A percentile compares a stretch with the other conserved stretches of the same genome.
phyloP scores from a whole-genome alignment of 371 early-diverging fungal genomes.

The Ordospora pajunii region DNA sequence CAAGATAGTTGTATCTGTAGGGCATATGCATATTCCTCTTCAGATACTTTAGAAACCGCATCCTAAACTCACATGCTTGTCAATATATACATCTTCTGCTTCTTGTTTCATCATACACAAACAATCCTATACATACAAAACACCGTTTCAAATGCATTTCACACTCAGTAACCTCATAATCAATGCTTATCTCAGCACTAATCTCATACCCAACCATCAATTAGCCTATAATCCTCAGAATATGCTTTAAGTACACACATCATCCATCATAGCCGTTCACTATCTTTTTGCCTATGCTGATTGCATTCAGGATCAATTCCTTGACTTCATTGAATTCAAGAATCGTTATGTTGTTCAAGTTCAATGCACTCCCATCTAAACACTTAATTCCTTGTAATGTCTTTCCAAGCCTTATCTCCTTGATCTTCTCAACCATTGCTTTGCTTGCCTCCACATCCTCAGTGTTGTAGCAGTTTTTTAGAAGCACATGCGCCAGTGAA shows the following conservation, averaged over 20 bases:
- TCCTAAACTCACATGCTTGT: constrained; percentile 53
- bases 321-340: constrained; percentile 50
- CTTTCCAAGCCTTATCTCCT: constrained; percentile 39
- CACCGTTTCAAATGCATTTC: background rate
- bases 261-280: too few relatives aligned
- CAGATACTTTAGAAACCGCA: constrained; percentile 85
- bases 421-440: constrained; percentile 29
- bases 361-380: constrained; percentile 46
- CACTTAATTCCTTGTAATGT: constrained; percentile 36
- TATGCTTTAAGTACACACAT: too few relatives aligned
- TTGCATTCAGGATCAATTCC: constrained; percentile 17
- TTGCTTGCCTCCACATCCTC: constrained; percentile 22
- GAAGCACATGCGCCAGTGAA: constrained; percentile 14
- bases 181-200: too few relatives aligned
- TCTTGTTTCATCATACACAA: constrained; percentile 3
- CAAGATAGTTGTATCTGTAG: constrained; percentile 78
- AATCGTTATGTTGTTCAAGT: constrained; percentile 40
- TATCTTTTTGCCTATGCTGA: constrained; percentile 1
- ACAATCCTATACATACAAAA: background rate
- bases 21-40: constrained; percentile 70
- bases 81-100: background rate
- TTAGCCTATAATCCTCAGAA: too few relatives aligned
- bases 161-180: too few relatives aligned
- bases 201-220: too few relatives aligned
- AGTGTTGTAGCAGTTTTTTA: constrained; percentile 23